These are phyloP conservation scores for Calonectria fujianensis DNA, from an alignment of 2,329 filamentous ascomycete species.

Conservation along the genomic window DNA sequence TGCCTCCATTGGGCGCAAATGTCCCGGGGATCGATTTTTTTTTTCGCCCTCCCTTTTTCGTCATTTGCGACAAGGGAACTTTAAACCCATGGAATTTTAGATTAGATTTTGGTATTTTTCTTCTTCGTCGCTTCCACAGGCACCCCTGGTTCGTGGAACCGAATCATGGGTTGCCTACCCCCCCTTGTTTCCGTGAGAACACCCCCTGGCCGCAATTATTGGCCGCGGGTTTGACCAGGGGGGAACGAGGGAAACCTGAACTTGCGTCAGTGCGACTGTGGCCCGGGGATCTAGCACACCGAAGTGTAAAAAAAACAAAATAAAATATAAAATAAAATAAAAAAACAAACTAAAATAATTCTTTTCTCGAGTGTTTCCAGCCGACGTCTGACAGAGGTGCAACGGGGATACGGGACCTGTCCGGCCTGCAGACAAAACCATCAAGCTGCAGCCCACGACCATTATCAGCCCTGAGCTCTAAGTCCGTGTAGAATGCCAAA, in stretches of 20 bases:
- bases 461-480: slow-evolving; percentile 36
- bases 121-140: slow-evolving; percentile 16
- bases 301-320: slow-evolving; percentile 35
- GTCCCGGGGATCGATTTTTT: slow-evolving; percentile 15
- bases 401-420: slow-evolving; percentile 42
- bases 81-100: slow-evolving; percentile 37
- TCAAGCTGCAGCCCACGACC: slow-evolving; percentile 42
- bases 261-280: slow-evolving; percentile 37
- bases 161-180: slow-evolving; percentile 38
- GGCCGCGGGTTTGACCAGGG: slow-evolving; percentile 30
- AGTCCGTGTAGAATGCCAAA: slow-evolving; percentile 15
- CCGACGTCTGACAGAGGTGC: slow-evolving; percentile 40
- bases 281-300: slow-evolving; percentile 38
- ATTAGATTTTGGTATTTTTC: slow-evolving; percentile 35
- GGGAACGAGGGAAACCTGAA: slow-evolving; percentile 11
- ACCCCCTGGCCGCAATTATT: slow-evolving; percentile 42
- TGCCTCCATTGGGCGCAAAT: slow-evolving; percentile 35
- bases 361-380: slow-evolving; percentile 20
- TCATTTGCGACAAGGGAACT: slow-evolving; percentile 25
- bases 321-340: not conserved
- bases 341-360: slow-evolving; percentile 12
- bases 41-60: slow-evolving; percentile 8
- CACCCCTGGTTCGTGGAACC: slow-evolving; percentile 20
- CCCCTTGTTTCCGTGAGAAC: slow-evolving; percentile 40
- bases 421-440: slow-evolving; percentile 17